Base-by-base conservation (phyloP, 2,329 filamentous ascomycete genomes). In the Penicillium capsulatum region DNA sequence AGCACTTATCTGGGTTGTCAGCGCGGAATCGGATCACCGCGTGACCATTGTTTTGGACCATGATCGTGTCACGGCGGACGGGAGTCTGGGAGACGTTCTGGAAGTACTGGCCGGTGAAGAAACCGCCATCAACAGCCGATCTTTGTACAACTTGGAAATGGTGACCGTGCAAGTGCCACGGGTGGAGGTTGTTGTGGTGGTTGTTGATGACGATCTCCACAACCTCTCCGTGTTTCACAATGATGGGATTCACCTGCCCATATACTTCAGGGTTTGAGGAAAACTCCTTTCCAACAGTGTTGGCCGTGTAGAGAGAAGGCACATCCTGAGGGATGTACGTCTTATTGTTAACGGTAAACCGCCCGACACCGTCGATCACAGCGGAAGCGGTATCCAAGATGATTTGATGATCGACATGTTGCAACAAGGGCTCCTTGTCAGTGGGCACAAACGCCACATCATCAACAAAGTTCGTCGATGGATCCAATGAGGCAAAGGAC, bases 301-400 rank as follows among this genome's bases (percentile, higher is more conserved):
- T 71, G 1, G 76, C 86, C 0, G 84, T 87, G 70, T 89, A 94
- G 0, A 94, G 72, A 0, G 83, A 81, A 0, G 88, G 89, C 0
- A 94, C 87, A 59, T 86, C 86, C 34, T 85, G 86, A 0, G 67
- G 40, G 3, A 77, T 75, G 61, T 90, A 94, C 19, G 84, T 87
- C 47, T 87, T 78, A 62, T 86, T 81, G 70, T 91, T 90, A 39
- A 86, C 79, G 65, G 82, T 81, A 44, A 79, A 81, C 17, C 59
- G 57, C 16, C 47, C 51, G 17, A 76, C 77, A 1, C 84, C 84
- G 42, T 89, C 75, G 8, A 88, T 72, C 45, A 83, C 81, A 53
- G 80, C 74, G 77, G 86, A 85, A 44, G 71, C 70, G 3, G 86
- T 50, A 13, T 61, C 47, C 9, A 64, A 8, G 5, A 60, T 43